These are phyloP conservation scores for Wallacemonas sp. DNA, from an alignment of 208 protist species.

Conservation along the genomic window DNA sequence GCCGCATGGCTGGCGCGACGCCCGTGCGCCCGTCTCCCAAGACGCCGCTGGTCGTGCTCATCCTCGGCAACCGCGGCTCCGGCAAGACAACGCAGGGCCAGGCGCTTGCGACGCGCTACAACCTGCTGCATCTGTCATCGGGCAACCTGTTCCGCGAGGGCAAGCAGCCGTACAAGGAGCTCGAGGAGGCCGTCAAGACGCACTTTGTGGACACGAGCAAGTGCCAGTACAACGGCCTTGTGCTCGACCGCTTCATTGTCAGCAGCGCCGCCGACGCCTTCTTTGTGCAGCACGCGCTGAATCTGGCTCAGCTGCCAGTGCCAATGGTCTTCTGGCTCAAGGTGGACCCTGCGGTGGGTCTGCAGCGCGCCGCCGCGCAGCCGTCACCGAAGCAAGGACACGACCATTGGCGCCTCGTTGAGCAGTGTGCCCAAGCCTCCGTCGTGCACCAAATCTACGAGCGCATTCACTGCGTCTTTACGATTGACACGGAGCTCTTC, in stretches of 20 bases:
- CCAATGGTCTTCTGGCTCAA: slow-evolving; percentile 81
- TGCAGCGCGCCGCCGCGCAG: slow-evolving; percentile 55
- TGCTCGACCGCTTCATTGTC: slow-evolving; percentile 85
- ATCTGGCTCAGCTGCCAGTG: slow-evolving; percentile 52
- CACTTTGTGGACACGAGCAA: slow-evolving; percentile 58
- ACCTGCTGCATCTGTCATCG: slow-evolving; percentile 73
- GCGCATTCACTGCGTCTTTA: slow-evolving; percentile 49
- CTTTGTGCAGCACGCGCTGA: slow-evolving; percentile 72
- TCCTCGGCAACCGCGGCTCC: slow-evolving; percentile 79
- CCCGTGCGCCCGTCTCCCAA: not conserved
- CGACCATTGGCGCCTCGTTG: slow-evolving; percentile 60
- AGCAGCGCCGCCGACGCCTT: slow-evolving; percentile 82
- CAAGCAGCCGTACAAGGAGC: slow-evolving; percentile 78
- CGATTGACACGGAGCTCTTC: slow-evolving; percentile 44
- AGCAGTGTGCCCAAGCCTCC: slow-evolving; percentile 72
- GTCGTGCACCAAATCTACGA: slow-evolving; percentile 61
- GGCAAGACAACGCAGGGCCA: slow-evolving; percentile 79
- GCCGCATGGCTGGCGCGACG: not conserved
- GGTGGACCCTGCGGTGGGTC: slow-evolving; percentile 58
- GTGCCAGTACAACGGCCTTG: slow-evolving; percentile 67
- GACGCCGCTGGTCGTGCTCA: slow-evolving; percentile 71
- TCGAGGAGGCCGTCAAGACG: slow-evolving; percentile 52
- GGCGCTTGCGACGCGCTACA: slow-evolving; percentile 60
- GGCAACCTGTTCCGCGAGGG: slow-evolving; percentile 63
- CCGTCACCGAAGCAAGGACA: slow-evolving; percentile 48